These are phyloP conservation scores for Naganishia sp. DNA, from an alignment of 1,284 basidiomycete genomes.

Conservation along the genomic window DNA sequence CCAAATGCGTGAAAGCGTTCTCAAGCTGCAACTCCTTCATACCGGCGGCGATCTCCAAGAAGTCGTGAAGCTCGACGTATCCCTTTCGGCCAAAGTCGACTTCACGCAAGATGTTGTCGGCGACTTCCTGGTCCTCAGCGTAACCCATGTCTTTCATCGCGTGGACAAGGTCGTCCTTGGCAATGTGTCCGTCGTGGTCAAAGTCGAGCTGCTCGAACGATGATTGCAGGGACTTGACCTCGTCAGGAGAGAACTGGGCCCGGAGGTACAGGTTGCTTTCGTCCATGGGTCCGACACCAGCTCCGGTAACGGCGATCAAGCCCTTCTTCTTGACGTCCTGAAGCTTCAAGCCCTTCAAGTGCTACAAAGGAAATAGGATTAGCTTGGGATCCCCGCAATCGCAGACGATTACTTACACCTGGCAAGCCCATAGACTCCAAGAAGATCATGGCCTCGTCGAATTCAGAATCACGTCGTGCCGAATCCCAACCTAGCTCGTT, in stretches of 20 bases:
- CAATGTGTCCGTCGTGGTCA: slow-evolving; percentile 53
- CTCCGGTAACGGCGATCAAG: slow-evolving; percentile 29
- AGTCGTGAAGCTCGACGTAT: slow-evolving; percentile 71
- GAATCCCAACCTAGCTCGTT: slow-evolving; percentile 78
- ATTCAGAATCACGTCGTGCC: slow-evolving; percentile 63
- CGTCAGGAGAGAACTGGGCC: slow-evolving; percentile 68
- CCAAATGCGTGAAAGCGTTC: slow-evolving; percentile 58
- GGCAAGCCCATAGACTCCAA: slow-evolving; percentile 75
- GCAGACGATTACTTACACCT: slow-evolving; percentile 54
- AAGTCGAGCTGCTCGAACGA: slow-evolving; percentile 60
- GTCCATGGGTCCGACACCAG: slow-evolving; percentile 38
- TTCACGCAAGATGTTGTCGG: slow-evolving; percentile 72
- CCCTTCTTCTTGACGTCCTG: slow-evolving; percentile 44
- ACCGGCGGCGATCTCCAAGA: slow-evolving; percentile 79
- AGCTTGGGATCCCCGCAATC: slow-evolving; percentile 9
- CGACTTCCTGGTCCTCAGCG: slow-evolving; percentile 56
- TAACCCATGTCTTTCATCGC: slow-evolving; percentile 51
- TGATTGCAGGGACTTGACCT: slow-evolving; percentile 63
- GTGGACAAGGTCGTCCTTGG: slow-evolving; percentile 48
- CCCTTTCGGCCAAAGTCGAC: slow-evolving; percentile 64
- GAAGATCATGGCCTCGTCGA: slow-evolving; percentile 65
- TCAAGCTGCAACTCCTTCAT: slow-evolving; percentile 71
- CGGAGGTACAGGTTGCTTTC: slow-evolving; percentile 58
- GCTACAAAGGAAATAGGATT: slow-evolving; percentile 8
- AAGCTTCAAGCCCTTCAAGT: slow-evolving; percentile 43